phyloP scores from a whole-genome alignment of 73 alveolate species.

The Loxodes magnus region DNA sequence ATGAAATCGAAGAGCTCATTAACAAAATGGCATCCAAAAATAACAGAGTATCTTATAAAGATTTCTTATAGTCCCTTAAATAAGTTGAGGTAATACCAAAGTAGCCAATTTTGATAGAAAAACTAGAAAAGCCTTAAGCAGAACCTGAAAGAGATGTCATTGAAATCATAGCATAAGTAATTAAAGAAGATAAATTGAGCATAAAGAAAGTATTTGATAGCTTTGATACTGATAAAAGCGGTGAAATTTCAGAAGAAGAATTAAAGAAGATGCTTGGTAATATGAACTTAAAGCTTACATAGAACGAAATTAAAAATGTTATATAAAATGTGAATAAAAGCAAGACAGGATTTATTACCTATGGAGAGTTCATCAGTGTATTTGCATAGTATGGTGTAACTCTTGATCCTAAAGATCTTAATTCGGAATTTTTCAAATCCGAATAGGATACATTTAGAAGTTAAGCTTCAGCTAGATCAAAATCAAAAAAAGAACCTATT shows the following conservation, averaged over 20 bases:
- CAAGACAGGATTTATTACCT: too few species aligned
- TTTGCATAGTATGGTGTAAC: too few species aligned
- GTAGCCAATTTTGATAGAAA: background rate
- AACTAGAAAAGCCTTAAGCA: background rate
- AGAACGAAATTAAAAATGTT: too few species aligned
- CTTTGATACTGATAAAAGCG: constrained; percentile 25
- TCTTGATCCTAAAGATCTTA: too few species aligned
- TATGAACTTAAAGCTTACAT: too few species aligned
- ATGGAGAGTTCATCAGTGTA: too few species aligned
- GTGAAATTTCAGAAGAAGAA: constrained; percentile 22
- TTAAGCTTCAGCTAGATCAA: too few species aligned
- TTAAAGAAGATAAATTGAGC: constrained; percentile 13
- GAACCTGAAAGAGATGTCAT: constrained; percentile 1
- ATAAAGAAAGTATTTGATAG: constrained; percentile 18
- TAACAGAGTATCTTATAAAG: background rate
- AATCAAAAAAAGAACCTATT: too few species aligned
- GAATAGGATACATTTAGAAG: too few species aligned
- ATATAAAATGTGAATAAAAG: too few species aligned
- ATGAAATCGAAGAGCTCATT: background rate
- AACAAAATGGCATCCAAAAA: background rate
- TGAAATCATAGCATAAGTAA: constrained; percentile 7
- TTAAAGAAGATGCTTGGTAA: constrained; percentile 17
- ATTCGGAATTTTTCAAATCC: too few species aligned
- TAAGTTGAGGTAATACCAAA: background rate
- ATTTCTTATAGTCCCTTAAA: background rate